These are phyloP conservation scores for Apiotrichum gamsii DNA, from an alignment of 1,284 basidiomycete species.

Conservation along the genomic window DNA sequence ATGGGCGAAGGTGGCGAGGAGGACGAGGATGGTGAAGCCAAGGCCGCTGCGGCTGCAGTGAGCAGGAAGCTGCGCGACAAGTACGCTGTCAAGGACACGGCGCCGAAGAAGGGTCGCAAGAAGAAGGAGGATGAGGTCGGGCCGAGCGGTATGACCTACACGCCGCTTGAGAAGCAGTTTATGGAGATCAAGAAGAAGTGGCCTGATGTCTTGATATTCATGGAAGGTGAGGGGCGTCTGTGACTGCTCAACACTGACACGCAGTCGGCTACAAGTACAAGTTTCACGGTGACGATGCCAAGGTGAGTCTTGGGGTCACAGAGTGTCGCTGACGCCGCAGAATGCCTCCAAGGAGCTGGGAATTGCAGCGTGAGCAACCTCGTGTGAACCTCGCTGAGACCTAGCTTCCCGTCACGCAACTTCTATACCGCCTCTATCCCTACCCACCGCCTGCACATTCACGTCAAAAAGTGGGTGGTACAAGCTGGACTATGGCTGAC, in stretches of 20 bases:
- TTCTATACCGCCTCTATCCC: slow-evolving; percentile 80
- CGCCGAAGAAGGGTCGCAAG: slow-evolving; percentile 13
- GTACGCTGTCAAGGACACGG: slow-evolving; percentile 26
- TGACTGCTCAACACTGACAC: slow-evolving; percentile 2
- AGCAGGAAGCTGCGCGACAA: slow-evolving; percentile 31
- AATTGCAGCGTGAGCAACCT: slow-evolving; percentile 54
- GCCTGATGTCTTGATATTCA: slow-evolving; percentile 69
- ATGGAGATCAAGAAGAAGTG: slow-evolving; percentile 65
- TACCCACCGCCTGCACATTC: slow-evolving; percentile 69
- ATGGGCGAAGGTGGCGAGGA: slow-evolving; percentile 15
- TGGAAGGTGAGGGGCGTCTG: slow-evolving; percentile 53
- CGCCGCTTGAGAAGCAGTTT: slow-evolving; percentile 75
- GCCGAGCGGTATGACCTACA: slow-evolving; percentile 70
- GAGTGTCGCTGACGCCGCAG: slow-evolving; percentile 46
- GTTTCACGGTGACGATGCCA: slow-evolving; percentile 86
- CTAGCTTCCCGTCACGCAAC: slow-evolving; percentile 63
- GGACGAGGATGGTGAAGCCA: slow-evolving; percentile 14
- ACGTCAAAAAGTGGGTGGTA: slow-evolving; percentile 69
- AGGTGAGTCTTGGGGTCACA: slow-evolving; percentile 47
- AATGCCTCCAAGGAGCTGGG: slow-evolving; percentile 73
- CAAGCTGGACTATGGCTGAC: slow-evolving; percentile 2
- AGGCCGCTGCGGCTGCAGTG: slow-evolving; percentile 21
- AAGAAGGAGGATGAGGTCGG: slow-evolving; percentile 56
- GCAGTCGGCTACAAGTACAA: slow-evolving; percentile 76
- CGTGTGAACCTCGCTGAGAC: neutral